Evolutionary conservation across 805 yeast species (phyloP).

Genomic region (Scheffersomyces coipomensis): DNA sequence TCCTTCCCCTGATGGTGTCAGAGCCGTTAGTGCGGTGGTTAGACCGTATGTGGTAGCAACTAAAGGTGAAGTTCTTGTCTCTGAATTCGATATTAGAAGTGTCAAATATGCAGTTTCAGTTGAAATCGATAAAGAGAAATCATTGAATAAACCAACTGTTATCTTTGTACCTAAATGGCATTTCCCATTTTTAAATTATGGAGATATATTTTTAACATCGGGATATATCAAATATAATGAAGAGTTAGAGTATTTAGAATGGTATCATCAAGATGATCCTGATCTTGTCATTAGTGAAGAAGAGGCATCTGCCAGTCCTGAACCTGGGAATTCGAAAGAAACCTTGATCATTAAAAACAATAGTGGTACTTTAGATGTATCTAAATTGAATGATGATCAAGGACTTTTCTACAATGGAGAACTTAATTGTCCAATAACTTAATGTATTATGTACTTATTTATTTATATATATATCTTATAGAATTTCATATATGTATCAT

Average conservation of each 20-base stretch:
- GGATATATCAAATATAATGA: conserved; percentile 58
- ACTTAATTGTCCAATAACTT: conserved; percentile 14
- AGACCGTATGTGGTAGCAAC: conserved; percentile 74
- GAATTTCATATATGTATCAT: neutral
- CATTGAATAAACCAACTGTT: conserved; percentile 43
- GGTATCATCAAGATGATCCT: conserved; percentile 51
- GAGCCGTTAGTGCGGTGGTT: conserved; percentile 72
- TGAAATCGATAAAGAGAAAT: conserved; percentile 12
- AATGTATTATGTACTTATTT: conserved; percentile 2
- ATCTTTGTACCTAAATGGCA: conserved; percentile 75
- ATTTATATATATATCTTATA: neutral
- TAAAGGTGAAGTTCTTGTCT: conserved; percentile 53
- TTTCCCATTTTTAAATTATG: conserved; percentile 49
- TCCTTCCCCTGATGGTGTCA: conserved; percentile 57
- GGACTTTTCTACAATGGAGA: conserved; percentile 3
- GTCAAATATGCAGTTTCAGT: conserved; percentile 51
- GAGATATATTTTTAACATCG: conserved; percentile 48
- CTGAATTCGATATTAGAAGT: conserved; percentile 57
- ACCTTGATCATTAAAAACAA: conserved; percentile 34
- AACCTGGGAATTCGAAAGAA: conserved; percentile 14
- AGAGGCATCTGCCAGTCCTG: neutral
- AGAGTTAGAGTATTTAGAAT: conserved; percentile 55
- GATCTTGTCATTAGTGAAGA: neutral
- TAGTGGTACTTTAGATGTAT: conserved; percentile 33
- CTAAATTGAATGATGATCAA: conserved; percentile 8